Percentiles rank a stretch among this genome's conserved stretches.
Evolutionary conservation across 305 asterid genomes (phyloP).

Genomic region (Andrographis paniculata): DNA sequence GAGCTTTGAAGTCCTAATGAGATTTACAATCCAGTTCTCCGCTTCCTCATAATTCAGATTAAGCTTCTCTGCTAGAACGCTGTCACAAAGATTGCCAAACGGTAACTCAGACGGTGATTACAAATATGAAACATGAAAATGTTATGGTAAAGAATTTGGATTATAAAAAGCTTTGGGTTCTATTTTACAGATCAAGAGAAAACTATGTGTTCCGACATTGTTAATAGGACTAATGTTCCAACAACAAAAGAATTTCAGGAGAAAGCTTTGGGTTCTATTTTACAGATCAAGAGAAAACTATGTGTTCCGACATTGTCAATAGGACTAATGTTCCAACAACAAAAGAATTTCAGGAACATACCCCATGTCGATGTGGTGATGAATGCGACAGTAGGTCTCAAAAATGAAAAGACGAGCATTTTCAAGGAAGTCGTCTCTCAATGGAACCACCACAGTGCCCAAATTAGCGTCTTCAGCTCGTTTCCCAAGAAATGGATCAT

Average conservation of each 20-base stretch:
- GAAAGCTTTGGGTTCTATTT: too few species aligned
- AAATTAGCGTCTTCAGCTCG: constrained; percentile 77
- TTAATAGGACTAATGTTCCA: too few species aligned
- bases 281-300: too few species aligned
- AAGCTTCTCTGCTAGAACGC: constrained; percentile 90
- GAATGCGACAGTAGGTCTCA: constrained; percentile 94
- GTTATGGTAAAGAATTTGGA: too few species aligned
- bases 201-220: too few species aligned
- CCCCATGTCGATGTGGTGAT: constrained; percentile 93
- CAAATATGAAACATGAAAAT: background rate
- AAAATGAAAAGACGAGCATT: constrained; percentile 97
- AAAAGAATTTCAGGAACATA: constrained; percentile 26
- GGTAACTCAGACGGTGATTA: too few species aligned
- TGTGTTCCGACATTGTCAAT: too few species aligned
- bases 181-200: too few species aligned
- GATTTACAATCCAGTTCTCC: constrained; percentile 91
- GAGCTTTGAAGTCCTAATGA: constrained; percentile 86
- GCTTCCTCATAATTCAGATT: constrained; percentile 87
- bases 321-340: too few species aligned
- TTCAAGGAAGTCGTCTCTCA: constrained; percentile 94
- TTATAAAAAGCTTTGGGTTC: too few species aligned
- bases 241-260: constrained; percentile 8
- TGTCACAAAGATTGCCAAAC: constrained; percentile 19
- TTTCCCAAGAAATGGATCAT: constrained; percentile 95
- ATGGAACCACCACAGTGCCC: constrained; percentile 52